Evolutionary conservation across 352 stramenopile genomes (phyloP).

Genomic region (Globisporangium rhizosaccharum): DNA sequence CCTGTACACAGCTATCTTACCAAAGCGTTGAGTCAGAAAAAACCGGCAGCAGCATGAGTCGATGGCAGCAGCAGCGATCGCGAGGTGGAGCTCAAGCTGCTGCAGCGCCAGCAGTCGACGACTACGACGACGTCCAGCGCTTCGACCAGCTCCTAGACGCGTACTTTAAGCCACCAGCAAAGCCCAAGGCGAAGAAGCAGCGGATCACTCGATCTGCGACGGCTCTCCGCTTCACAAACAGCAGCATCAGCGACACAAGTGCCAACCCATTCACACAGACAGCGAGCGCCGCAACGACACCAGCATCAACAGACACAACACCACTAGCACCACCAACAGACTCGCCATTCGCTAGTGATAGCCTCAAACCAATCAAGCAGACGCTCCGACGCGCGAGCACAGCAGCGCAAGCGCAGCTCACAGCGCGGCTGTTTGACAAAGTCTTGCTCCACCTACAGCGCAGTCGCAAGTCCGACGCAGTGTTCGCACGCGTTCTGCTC

Average conservation of each 20-base stretch:
- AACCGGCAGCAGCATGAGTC: background rate
- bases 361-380: constrained; percentile 29
- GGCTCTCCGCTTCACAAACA: background rate
- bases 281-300: background rate
- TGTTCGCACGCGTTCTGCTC: constrained; percentile 20
- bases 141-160: constrained; percentile 20
- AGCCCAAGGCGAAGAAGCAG: constrained; percentile 8
- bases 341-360: background rate
- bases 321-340: background rate
- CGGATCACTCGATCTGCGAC: too few species aligned
- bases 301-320: background rate
- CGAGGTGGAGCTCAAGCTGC: background rate
- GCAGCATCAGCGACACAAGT: background rate
- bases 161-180: constrained; percentile 20
- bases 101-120: background rate
- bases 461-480: constrained; percentile 6
- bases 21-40: too few species aligned
- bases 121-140: constrained; percentile 14
- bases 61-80: background rate
- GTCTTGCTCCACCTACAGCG: constrained; percentile 22
- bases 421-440: constrained; percentile 14
- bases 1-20: too few species aligned
- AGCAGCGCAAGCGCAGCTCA: constrained; percentile 23
- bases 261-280: background rate
- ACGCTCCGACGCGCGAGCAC: constrained; percentile 20